phyloP scores from a whole-genome alignment of 352 stramenopile species.

The Pilasporangium apinafurcum region DNA sequence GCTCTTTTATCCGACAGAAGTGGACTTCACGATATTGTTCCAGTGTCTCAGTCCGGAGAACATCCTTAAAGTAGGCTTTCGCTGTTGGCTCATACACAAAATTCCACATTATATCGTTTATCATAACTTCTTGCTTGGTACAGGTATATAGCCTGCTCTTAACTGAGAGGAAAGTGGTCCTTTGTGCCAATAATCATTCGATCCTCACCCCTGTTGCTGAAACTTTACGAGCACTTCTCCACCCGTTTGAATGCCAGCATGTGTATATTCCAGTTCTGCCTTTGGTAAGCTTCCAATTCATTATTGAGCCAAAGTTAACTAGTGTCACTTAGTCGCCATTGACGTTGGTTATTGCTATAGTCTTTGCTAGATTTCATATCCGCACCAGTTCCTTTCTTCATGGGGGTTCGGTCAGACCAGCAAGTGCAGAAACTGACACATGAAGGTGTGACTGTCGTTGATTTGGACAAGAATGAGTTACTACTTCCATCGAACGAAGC shows the following conservation, averaged over 20 bases:
- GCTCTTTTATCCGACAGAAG: slow-evolving; percentile 38
- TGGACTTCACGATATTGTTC: slow-evolving; percentile 68
- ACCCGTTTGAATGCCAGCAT: slow-evolving; percentile 65
- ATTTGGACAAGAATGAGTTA: slow-evolving; percentile 66
- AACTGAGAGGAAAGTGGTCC: slow-evolving; percentile 65
- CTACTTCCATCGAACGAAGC: slow-evolving; percentile 28
- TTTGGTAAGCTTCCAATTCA: slow-evolving; percentile 44
- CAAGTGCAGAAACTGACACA: slow-evolving; percentile 24
- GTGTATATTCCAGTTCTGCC: slow-evolving; percentile 74
- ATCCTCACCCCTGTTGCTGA: slow-evolving; percentile 61
- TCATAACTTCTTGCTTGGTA: too few species aligned
- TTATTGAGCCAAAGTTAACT: too few species aligned
- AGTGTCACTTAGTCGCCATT: background rate
- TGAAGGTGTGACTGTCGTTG: slow-evolving; percentile 61
- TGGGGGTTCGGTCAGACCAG: slow-evolving; percentile 48
- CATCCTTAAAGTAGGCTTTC: slow-evolving; percentile 44
- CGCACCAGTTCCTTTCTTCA: slow-evolving; percentile 73
- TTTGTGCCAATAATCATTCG: slow-evolving; percentile 42
- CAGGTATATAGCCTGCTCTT: slow-evolving; percentile 50
- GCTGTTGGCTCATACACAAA: too few species aligned
- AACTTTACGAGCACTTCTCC: slow-evolving; percentile 49
- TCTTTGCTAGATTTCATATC: slow-evolving; percentile 64
- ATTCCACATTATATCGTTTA: too few species aligned
- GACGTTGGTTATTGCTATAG: slow-evolving; percentile 12
- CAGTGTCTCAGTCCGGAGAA: slow-evolving; percentile 60